These are phyloP conservation scores for Citrullus mucosospermus DNA, from an alignment of 306 rosid species.

Conservation along the genomic window DNA sequence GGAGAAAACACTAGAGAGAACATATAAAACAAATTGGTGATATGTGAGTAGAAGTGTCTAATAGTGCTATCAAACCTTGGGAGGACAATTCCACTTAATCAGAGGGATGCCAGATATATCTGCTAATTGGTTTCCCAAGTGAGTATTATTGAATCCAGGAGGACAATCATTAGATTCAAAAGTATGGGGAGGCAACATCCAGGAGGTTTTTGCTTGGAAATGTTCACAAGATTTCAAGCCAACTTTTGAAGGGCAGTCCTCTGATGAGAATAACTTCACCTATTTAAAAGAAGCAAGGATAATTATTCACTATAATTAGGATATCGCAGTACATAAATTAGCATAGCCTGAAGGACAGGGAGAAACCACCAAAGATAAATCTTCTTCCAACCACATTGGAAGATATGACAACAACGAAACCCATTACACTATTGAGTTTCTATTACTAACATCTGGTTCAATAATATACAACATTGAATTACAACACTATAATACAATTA, in stretches of 20 bases:
- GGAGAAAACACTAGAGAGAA: background rate
- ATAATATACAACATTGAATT: background rate
- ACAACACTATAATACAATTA: background rate
- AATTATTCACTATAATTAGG: background rate
- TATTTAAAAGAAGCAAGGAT: slow-evolving; percentile 9
- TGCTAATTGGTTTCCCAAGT: slow-evolving; percentile 12
- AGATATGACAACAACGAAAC: background rate
- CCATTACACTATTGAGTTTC: background rate
- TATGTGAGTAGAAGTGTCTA: background rate
- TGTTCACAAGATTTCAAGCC: slow-evolving; percentile 22
- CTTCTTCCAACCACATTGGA: background rate
- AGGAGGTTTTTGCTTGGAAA: slow-evolving; percentile 32
- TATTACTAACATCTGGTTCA: background rate
- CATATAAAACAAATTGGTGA: background rate
- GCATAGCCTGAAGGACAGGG: background rate
- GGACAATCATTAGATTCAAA: slow-evolving; percentile 25
- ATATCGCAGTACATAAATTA: background rate
- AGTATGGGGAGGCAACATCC: slow-evolving; percentile 18
- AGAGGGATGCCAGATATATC: slow-evolving; percentile 13
- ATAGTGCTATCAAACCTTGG: slow-evolving; percentile 28
- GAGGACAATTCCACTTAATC: slow-evolving; percentile 54
- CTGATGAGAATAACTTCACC: slow-evolving; percentile 41
- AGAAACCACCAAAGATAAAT: background rate
- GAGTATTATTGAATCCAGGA: slow-evolving; percentile 51
- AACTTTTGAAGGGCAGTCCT: slow-evolving; percentile 44